Evolutionary conservation across 129 eudicot genomes (phyloP).

Genomic region (Pulicaria dysenterica): DNA sequence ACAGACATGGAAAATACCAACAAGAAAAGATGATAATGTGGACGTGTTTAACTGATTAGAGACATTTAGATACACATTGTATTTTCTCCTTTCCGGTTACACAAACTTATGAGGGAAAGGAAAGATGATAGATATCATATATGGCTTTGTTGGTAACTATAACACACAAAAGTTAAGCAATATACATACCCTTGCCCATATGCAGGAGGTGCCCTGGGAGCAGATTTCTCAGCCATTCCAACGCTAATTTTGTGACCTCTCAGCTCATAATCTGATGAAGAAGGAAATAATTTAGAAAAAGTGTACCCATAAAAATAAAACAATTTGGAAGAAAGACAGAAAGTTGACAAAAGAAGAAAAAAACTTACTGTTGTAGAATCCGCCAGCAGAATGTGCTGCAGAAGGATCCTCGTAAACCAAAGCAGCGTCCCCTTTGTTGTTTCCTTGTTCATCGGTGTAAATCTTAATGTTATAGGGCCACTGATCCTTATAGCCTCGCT

Average conservation of each 20-base stretch:
- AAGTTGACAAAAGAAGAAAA: neutral
- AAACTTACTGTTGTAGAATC: constrained; percentile 69
- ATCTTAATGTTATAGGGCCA: constrained; percentile 97
- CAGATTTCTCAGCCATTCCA: constrained; percentile 96
- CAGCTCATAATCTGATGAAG: constrained; percentile 63
- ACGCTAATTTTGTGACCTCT: constrained; percentile 86
- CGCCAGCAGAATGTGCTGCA: constrained; percentile 99
- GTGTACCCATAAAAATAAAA: neutral
- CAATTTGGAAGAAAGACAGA: neutral
- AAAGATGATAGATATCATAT: neutral
- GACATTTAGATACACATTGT: neutral
- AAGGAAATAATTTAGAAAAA: neutral
- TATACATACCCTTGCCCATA: constrained; percentile 57
- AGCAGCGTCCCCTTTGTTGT: constrained; percentile 86
- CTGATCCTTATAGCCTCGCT: constrained; percentile 96
- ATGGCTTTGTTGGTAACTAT: neutral
- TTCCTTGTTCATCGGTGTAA: constrained; percentile 92
- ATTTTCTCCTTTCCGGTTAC: neutral
- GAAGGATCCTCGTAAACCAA: constrained; percentile 97
- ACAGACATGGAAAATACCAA: no score
- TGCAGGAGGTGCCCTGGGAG: constrained; percentile 76
- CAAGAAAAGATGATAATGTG: no score
- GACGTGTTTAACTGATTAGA: neutral
- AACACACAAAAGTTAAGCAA: neutral
- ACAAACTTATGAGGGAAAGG: no score